Evolutionary conservation across 73 alveolate genomes (phyloP).

Genomic region (Tetrahymena borealis): DNA sequence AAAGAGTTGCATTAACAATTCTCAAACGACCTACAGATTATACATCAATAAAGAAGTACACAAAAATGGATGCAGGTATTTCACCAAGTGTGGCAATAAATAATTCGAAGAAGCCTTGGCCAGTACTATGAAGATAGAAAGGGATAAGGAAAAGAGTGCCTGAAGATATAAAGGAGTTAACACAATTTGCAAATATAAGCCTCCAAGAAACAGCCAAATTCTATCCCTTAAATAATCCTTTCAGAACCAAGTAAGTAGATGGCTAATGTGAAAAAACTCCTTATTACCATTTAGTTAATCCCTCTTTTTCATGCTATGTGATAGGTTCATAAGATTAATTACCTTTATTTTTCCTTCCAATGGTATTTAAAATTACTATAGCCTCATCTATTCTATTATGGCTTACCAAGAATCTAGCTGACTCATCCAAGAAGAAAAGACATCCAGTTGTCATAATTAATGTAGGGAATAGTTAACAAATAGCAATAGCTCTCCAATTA

Average conservation of each 20-base stretch:
- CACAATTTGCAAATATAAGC: background rate
- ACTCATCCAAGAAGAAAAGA: constrained; percentile 9
- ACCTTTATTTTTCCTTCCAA: constrained; percentile 2
- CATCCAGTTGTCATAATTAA: constrained; percentile 9
- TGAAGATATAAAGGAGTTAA: constrained; percentile 2
- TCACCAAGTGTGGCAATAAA: constrained; percentile 9
- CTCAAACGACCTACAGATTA: constrained; percentile 10
- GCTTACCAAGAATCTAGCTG: constrained; percentile 16
- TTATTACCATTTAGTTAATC: background rate
- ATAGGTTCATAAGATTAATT: background rate
- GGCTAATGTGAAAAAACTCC: background rate
- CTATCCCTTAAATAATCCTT: constrained; percentile 14
- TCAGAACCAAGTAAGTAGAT: background rate
- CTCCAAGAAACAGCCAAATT: constrained; percentile 38
- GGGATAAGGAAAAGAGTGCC: constrained; percentile 21
- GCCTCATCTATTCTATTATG: constrained; percentile 17
- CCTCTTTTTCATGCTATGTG: background rate
- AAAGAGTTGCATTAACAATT: background rate
- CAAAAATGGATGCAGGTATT: constrained; percentile 30
- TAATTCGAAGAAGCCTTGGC: constrained; percentile 1
- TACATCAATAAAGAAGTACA: background rate
- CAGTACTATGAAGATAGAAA: background rate
- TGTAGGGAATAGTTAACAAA: constrained; percentile 12
- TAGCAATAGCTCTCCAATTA: constrained; percentile 43
- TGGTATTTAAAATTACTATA: constrained; percentile 6